Base-by-base conservation (phyloP, 306 rosid genomes). In the Fragaria nilgerrensis region DNA sequence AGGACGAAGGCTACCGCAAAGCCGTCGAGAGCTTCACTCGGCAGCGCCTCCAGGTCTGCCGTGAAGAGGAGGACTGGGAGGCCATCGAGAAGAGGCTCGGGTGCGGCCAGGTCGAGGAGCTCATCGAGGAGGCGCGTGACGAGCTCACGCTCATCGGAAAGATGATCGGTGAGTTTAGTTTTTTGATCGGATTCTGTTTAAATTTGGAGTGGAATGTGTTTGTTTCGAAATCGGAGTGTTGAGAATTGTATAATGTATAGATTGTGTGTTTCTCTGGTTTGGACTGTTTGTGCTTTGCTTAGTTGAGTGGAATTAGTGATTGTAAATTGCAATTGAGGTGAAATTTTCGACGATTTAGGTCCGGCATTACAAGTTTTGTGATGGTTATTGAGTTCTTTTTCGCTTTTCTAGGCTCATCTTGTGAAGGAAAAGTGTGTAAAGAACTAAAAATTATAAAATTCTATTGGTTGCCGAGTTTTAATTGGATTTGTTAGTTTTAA, bases 21-120 rank as follows among this genome's bases (percentile, higher is more conserved):
- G 96, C 99, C 5, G 94, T 96, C 16, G 98, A 92, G 90, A 87
- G 88, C 80, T 92, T 96, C 82, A 91, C 98, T 0, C 78, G 43
- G 17, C 93, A 91, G 65, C 89, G 97, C 27, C 88, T 96, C 58
- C 87, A 80, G 79, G 97, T 87, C 14, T 96, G 94, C 76, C 83
- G 87, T 44, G 97, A 92, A 48, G 98, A 91, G 67, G 58, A 89
- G 9, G 97, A 91, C 64, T 92, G 98, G 98, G 98, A 96, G 32
- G 16, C 15, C 14, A 96, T 91, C 76, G 97, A 96, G 88, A 82
- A 79, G 82, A 85, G 88, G 5, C 86, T 96, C 10, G 93, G 88
- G 10, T 96, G 96, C 73, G 97, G 98, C 34, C 97, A 92, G 88
- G 94, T 96, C 29, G 97, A 96, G 86, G 98, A 96, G 79, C 98